Conservation (phyloP, 2,329 filamentous ascomycete species). For the Verticillium klebahnii region DNA sequence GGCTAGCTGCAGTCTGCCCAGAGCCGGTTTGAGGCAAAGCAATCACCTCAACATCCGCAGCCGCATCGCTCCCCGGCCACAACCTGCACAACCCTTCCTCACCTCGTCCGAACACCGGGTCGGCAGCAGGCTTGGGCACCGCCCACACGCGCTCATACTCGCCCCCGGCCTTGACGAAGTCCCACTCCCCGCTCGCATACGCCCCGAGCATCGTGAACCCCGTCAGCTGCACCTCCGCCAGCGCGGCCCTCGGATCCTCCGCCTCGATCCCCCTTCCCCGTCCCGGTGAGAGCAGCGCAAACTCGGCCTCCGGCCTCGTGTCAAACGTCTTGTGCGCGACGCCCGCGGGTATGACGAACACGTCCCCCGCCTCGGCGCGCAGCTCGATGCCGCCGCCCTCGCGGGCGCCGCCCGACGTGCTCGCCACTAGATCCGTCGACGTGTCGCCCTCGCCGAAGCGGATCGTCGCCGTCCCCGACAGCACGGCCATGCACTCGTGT, state of each 20-base stretch:
- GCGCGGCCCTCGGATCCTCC: conserved; percentile 26
- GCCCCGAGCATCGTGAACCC: conserved; percentile 39
- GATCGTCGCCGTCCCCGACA: conserved; percentile 47
- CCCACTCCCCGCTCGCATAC: conserved; percentile 45
- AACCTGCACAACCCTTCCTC: conserved; percentile 22
- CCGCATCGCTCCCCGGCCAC: conserved; percentile 19
- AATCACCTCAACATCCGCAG: neutral
- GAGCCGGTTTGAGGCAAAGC: neutral
- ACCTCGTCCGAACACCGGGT: conserved; percentile 40
- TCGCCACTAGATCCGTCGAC: conserved; percentile 28
- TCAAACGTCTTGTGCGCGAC: conserved; percentile 50
- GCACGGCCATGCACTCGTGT: conserved; percentile 55
- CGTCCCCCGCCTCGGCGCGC: conserved; percentile 45
- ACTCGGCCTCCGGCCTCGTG: conserved; percentile 26
- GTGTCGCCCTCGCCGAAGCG: conserved; percentile 51
- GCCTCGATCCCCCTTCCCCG: conserved; percentile 30
- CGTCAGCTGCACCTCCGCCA: conserved; percentile 29
- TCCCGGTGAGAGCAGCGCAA: conserved; percentile 37
- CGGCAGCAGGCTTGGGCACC: conserved; percentile 36
- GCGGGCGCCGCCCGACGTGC: conserved; percentile 29
- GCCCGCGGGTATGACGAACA: conserved; percentile 54
- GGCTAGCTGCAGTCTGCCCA: no score
- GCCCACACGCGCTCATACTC: conserved; percentile 38
- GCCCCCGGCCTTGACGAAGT: conserved; percentile 41
- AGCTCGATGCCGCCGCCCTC: conserved; percentile 47